Conservation (phyloP, 306 rosid genomes). For the Cyamopsis tetragonoloba region DNA sequence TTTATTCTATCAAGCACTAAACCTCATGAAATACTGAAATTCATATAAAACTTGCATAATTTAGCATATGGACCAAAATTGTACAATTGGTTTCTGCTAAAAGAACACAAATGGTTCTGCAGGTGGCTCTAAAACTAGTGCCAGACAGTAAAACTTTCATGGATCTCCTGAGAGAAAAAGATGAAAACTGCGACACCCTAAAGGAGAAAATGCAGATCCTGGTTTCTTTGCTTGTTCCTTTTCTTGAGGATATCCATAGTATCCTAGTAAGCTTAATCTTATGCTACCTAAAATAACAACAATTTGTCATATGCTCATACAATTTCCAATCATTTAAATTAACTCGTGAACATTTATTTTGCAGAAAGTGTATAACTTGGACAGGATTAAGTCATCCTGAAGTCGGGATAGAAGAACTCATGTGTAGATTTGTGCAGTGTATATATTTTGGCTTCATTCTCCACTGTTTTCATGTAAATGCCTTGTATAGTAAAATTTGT, state of each 20-base stretch:
- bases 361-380: conserved; percentile 64
- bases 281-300: conserved; percentile 2
- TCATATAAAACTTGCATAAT: neutral
- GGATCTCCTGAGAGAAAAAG: conserved; percentile 54
- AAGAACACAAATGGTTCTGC: conserved; percentile 28
- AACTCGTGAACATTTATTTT: conserved; percentile 2
- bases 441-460: neutral
- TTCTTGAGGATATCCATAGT: conserved; percentile 63
- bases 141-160: conserved; percentile 63
- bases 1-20: too few relatives aligned
- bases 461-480: conserved; percentile 15
- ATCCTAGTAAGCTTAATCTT: conserved; percentile 50
- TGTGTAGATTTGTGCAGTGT: conserved; percentile 16
- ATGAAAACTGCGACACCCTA: conserved; percentile 49
- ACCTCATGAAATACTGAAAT: neutral
- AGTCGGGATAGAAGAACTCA: conserved; percentile 19
- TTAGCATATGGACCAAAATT: neutral
- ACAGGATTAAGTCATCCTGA: conserved; percentile 58
- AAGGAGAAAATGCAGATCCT: conserved; percentile 59
- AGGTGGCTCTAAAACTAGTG: conserved; percentile 78
- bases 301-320: neutral
- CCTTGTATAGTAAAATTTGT: conserved; percentile 24
- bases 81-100: conserved; percentile 8
- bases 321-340: neutral
- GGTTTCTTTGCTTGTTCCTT: conserved; percentile 56